Base-by-base conservation (phyloP, 2,329 filamentous ascomycete species). In the Sporothrix inflata region DNA sequence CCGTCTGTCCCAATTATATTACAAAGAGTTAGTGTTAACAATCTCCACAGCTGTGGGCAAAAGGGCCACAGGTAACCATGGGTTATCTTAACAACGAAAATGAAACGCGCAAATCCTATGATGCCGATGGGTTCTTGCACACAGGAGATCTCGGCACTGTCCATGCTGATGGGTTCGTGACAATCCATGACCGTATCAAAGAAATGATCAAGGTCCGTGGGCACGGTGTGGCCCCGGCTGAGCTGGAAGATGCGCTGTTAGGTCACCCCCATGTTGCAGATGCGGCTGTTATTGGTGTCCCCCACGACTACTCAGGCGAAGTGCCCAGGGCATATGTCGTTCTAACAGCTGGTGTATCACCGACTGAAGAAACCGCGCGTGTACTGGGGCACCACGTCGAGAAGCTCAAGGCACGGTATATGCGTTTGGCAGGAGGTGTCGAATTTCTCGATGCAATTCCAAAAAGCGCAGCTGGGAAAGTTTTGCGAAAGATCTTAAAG, bases 171-270 rank as follows among this genome's bases (percentile, higher is more conserved):
- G 88, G 87, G 0, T 82, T 89, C 74, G 81, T 91, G 11, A 84
- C 85, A 38, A 88, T 90, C 71, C 83, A 84, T 0, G 89, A 91
- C 76, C 84, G 89, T 0, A 87, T 91, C 78, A 92, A 91, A 80
- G 89, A 91, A 78, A 86, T 91, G 83, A 89, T 91, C 79, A 91
- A 91, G 77, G 88, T 91, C 11, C 90, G 90, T 74, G 89, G 89
- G 0, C 86, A 89, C 47, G 85, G 84, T 42, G 40, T 42, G 8
- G 40, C 40, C 12, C 40, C 40, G 12, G 40, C 40, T 11, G 12
- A 42, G 12, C 40, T 42, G 40, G 40, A 34, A 14, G 40, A 42
- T 14, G 12, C 40, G 12, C 40, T 42, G 40, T 14, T 42, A 14
- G 5, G 87, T 90, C 87, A 91, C 73, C 77, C 80, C 0, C 82